A percentile compares a stretch with the other conserved stretches of the same genome.
phyloP scores from a whole-genome alignment of 2,329 filamentous ascomycete species.

The Penicillium sp. region DNA sequence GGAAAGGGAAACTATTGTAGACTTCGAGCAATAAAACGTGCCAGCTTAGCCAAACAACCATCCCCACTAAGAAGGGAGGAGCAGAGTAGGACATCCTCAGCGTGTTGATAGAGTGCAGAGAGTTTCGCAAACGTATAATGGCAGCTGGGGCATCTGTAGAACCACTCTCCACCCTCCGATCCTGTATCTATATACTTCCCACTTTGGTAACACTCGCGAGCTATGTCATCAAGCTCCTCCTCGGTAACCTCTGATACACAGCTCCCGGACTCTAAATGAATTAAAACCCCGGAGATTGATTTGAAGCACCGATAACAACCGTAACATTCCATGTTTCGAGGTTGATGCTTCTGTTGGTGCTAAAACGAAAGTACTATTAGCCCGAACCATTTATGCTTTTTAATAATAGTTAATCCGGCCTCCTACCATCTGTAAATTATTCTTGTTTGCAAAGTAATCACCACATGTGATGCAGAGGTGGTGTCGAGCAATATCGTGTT shows the following conservation, averaged over 20 bases:
- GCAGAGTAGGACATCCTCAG: conserved; percentile 16
- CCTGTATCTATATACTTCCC: conserved; percentile 14
- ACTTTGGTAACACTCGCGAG: conserved; percentile 17
- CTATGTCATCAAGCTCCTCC: conserved; percentile 18
- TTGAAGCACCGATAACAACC: conserved; percentile 23
- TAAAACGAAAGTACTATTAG: conserved; percentile 11
- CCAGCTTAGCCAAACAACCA: too few relatives aligned
- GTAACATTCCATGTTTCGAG: conserved; percentile 25
- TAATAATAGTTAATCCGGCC: background rate
- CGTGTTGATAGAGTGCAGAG: conserved; percentile 22
- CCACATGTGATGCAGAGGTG: too few relatives aligned
- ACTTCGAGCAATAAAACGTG: too few relatives aligned
- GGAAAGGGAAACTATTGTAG: too few relatives aligned
- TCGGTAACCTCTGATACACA: conserved; percentile 2
- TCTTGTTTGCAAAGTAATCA: too few relatives aligned
- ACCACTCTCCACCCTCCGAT: conserved; percentile 11
- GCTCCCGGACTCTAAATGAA: conserved; percentile 19
- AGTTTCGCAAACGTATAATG: conserved; percentile 14
- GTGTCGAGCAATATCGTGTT: too few relatives aligned
- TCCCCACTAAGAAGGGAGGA: background rate
- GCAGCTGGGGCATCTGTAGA: conserved; percentile 15
- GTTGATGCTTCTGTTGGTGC: conserved; percentile 20
- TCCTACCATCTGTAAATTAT: conserved; percentile 19
- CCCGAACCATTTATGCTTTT: background rate
- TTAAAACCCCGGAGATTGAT: conserved; percentile 24